These are phyloP conservation scores for Suhomyces bokatorum DNA, from an alignment of 1,139 yeast genomes.

Conservation along the genomic window DNA sequence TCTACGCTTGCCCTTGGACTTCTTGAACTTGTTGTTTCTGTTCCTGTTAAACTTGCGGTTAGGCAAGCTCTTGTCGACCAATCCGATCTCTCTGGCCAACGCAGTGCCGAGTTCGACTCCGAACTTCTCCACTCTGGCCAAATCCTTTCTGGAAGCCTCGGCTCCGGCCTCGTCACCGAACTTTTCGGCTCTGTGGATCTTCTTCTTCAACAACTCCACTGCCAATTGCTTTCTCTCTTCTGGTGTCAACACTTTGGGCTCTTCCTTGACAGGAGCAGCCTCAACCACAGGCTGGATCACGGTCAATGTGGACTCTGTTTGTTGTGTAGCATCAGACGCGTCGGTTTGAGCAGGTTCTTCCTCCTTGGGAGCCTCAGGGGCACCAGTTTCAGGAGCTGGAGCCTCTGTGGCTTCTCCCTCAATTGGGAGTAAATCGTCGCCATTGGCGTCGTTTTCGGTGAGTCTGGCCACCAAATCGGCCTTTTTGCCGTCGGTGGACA, in stretches of 20 bases:
- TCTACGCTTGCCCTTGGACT: conserved; percentile 11
- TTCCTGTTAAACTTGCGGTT: conserved; percentile 14
- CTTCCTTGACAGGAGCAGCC: conserved; percentile 16
- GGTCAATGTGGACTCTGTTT: conserved; percentile 11
- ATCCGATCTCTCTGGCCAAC: conserved; percentile 66
- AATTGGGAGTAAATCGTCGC: conserved; percentile 14
- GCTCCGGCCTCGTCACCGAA: conserved; percentile 66
- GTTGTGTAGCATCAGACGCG: conserved; percentile 6
- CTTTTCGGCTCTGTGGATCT: conserved; percentile 71
- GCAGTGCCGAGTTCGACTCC: conserved; percentile 75
- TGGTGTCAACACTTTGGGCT: conserved; percentile 50
- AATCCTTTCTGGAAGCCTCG: conserved; percentile 55
- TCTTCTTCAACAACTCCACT: conserved; percentile 64
- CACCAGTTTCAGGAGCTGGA: conserved; percentile 18
- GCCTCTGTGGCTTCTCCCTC: conserved; percentile 18
- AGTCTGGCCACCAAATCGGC: conserved; percentile 78
- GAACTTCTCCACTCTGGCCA: conserved; percentile 76
- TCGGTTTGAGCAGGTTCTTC: conserved; percentile 17
- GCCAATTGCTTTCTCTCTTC: conserved; percentile 75
- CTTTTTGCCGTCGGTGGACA: conserved; percentile 79
- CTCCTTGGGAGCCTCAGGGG: conserved; percentile 14
- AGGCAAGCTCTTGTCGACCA: conserved; percentile 39
- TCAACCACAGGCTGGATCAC: conserved; percentile 12
- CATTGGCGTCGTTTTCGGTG: conserved; percentile 27
- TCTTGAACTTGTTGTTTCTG: conserved; percentile 12